Conservation (phyloP, 306 rosid genomes). For the Cicer cuneatum region DNA sequence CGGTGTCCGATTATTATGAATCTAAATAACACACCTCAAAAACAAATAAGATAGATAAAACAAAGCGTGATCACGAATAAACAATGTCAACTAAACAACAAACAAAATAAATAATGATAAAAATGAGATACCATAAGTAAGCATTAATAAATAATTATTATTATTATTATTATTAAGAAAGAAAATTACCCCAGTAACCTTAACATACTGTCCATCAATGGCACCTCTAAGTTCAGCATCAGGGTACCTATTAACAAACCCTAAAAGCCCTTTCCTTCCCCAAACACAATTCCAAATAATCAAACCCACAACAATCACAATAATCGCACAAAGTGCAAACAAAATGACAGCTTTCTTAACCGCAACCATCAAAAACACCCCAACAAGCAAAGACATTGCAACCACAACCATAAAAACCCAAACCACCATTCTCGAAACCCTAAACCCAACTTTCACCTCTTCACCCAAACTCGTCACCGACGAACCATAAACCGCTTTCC, state of each 20-base stretch:
- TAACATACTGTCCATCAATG: constrained; percentile 91
- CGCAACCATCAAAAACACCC: constrained; percentile 88
- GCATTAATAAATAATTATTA: constrained; percentile 29
- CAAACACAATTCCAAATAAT: constrained; percentile 71
- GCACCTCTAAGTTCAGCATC: constrained; percentile 97
- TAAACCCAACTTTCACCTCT: constrained; percentile 67
- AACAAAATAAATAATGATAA: constrained; percentile 27
- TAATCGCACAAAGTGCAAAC: constrained; percentile 61
- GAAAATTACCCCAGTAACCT: constrained; percentile 88
- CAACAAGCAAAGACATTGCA: constrained; percentile 83
- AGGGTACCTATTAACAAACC: constrained; percentile 78
- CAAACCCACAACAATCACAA: constrained; percentile 60
- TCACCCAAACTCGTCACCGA: constrained; percentile 79
- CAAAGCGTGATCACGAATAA: constrained; percentile 4
- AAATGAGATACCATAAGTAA: neutral
- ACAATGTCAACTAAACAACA: constrained; percentile 19
- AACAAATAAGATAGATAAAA: too few relatives aligned
- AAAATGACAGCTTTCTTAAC: constrained; percentile 81
- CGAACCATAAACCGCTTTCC: constrained; percentile 75
- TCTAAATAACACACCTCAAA: too few relatives aligned
- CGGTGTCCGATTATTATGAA: too few relatives aligned
- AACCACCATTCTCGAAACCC: constrained; percentile 76
- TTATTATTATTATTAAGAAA: constrained; percentile 8
- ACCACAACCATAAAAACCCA: constrained; percentile 80
- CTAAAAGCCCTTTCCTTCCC: constrained; percentile 73